Conservation (phyloP, 2,329 filamentous ascomycete genomes). For the Laburnicola sp. region DNA sequence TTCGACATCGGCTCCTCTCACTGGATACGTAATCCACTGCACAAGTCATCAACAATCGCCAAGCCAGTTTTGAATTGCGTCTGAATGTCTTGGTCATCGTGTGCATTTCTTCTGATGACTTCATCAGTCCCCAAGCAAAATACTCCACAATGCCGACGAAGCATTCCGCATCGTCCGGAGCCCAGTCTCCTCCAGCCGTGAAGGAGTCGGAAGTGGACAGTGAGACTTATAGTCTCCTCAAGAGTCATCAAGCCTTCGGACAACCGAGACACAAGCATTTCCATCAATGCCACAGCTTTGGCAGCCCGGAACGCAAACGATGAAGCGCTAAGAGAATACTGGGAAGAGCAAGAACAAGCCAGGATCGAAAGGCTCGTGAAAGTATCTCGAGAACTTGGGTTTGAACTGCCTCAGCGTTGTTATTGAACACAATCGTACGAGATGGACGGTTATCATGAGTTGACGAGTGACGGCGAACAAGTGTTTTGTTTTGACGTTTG, state of each 20-base stretch:
- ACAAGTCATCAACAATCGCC: no score
- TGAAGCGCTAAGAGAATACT: background rate
- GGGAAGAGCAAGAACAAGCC: conserved; percentile 3
- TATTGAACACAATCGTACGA: conserved; percentile 1
- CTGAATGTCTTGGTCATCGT: no score
- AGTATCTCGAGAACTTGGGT: conserved; percentile 10
- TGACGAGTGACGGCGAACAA: background rate
- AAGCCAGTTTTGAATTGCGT: no score
- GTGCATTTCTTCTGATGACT: no score
- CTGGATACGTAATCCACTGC: no score
- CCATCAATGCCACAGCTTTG: conserved; percentile 1
- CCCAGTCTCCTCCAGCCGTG: no score
- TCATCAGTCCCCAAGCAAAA: no score
- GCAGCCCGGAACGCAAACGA: conserved; percentile 1
- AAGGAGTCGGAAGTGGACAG: background rate
- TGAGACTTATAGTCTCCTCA: background rate
- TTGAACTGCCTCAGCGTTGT: conserved; percentile 10
- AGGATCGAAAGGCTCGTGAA: conserved; percentile 2
- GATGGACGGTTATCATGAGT: background rate
- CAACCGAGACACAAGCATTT: background rate
- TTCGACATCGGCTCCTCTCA: no score
- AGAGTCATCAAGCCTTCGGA: background rate
- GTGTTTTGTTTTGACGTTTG: background rate
- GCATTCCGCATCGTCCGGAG: no score
- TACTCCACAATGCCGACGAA: no score